Base-by-base conservation (phyloP, 2,329 filamentous ascomycete genomes). In the Exophiala lecanii-corni region DNA sequence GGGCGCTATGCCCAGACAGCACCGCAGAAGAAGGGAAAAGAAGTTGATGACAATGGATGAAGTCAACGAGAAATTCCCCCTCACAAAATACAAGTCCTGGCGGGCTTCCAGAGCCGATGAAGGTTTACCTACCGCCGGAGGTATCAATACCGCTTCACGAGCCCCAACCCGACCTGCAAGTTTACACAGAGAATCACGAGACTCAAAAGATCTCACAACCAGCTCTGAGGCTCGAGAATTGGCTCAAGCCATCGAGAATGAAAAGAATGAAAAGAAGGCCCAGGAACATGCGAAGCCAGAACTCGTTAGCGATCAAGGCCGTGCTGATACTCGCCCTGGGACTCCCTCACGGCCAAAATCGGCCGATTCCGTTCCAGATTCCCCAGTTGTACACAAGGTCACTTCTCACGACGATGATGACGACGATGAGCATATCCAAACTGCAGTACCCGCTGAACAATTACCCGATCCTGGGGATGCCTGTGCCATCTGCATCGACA, bases 11-110 rank as follows among this genome's bases (percentile, higher is more conserved):
- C 86, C 88, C 45, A 72, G 88, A 47, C 84, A 88, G 38, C 89
- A 92, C 63, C 80, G 92, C 44, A 79, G 91, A 59, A 79, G 91
- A 53, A 81, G 89, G 47, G 92, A 98, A 67, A 98, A 98, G 80
- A 98, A 96, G 65, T 68, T 98, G 55, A 97, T 98, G 92, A 86
- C 86, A 2, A 96, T 97, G 82, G 92, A 98, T 50, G 92, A 98
- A 67, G 92, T 98, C 51, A 97, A 98, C 62, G 89, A 94, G 55
- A 87, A 94, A 56, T 98, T 98, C 58, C 91, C 92, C 0, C 80
- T 96, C 69, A 82, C 81, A 56, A 97, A 97, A 67, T 98, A 98
- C 76, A 97, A 98, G 71, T 79, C 77, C 39, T 98, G 92, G 91
- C 84, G 92, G 46, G 82, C 86, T 5, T 80, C 80, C 42, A 82